A percentile compares a stretch with the other conserved stretches of the same genome.
These are phyloP conservation scores for Fusarium brevicatenulatum DNA, from an alignment of 2,329 filamentous ascomycete genomes.

Conservation along the genomic window DNA sequence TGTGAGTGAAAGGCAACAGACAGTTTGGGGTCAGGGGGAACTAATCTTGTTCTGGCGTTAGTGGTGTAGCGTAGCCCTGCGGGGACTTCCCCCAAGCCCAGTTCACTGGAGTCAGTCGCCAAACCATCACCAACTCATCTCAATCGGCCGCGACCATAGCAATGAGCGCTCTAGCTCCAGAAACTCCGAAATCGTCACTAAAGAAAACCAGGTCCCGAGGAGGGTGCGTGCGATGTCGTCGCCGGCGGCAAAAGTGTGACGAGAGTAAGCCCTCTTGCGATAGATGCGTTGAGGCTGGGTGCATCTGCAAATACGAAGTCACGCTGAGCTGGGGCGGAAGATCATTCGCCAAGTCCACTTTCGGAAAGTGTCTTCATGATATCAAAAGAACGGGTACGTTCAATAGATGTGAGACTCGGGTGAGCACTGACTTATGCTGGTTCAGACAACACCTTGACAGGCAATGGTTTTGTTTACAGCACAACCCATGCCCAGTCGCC, in stretches of 20 bases:
- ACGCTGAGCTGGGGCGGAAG: constrained; percentile 29
- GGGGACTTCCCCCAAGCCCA: neutral
- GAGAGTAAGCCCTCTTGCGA: constrained; percentile 29
- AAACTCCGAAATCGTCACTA: neutral
- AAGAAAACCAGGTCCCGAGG: constrained; percentile 24
- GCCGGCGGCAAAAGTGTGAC: constrained; percentile 32
- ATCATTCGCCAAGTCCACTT: constrained; percentile 23
- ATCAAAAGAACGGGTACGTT: constrained; percentile 9
- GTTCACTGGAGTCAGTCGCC: neutral
- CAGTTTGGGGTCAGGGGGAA: neutral
- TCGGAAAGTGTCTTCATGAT: constrained; percentile 16
- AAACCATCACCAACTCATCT: neutral
- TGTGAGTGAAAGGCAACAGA: neutral
- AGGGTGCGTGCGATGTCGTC: constrained; percentile 28
- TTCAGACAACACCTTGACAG: neutral
- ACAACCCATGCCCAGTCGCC: neutral
- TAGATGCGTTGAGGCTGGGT: constrained; percentile 12
- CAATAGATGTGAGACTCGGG: fast-evolving
- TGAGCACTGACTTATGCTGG: neutral
- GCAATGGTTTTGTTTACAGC: constrained; percentile 19
- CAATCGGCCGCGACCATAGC: neutral
- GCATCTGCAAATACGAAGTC: constrained; percentile 21
- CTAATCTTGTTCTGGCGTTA: neutral
- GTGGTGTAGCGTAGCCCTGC: neutral
- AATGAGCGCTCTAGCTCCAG: neutral